Percentiles rank a stretch among this genome's conserved stretches.
These are phyloP conservation scores for Vigna radiata DNA, from an alignment of 306 rosid species.

Conservation along the genomic window DNA sequence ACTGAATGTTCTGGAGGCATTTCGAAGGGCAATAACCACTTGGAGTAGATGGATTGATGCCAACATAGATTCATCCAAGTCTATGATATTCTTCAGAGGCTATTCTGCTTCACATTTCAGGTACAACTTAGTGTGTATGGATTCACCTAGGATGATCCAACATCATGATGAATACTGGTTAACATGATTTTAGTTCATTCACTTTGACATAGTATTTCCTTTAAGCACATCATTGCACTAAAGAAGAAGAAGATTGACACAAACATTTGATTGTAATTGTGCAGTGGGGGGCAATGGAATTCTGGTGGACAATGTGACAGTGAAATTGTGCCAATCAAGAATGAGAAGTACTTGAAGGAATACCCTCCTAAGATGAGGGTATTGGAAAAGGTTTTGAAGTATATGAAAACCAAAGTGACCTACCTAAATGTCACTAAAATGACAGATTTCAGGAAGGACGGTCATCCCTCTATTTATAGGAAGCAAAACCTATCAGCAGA, in stretches of 20 bases:
- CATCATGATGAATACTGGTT: no score
- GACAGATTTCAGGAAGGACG: conserved; percentile 93
- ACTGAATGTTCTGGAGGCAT: conserved; percentile 88
- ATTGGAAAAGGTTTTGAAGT: conserved; percentile 71
- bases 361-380: conserved; percentile 79
- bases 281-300: conserved; percentile 97
- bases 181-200: not conserved
- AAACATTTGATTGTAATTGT: conserved; percentile 21
- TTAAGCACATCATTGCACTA: conserved; percentile 3
- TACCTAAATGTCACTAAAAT: conserved; percentile 81
- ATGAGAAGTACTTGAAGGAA: conserved; percentile 67
- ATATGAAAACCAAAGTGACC: conserved; percentile 79
- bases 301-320: conserved; percentile 87
- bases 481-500: conserved; percentile 59
- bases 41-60: conserved; percentile 95
- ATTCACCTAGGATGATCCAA: no score
- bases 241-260: conserved; percentile 1
- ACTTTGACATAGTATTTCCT: conserved; percentile 5
- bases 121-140: conserved; percentile 44
- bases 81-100: conserved; percentile 83
- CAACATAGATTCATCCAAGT: conserved; percentile 66
- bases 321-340: conserved; percentile 73
- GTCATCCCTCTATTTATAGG: conserved; percentile 89
- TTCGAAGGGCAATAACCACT: conserved; percentile 85
- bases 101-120: conserved; percentile 94